These are phyloP conservation scores for Filobasidium floriforme DNA, from an alignment of 768 basidiomycete species.

Conservation along the genomic window DNA sequence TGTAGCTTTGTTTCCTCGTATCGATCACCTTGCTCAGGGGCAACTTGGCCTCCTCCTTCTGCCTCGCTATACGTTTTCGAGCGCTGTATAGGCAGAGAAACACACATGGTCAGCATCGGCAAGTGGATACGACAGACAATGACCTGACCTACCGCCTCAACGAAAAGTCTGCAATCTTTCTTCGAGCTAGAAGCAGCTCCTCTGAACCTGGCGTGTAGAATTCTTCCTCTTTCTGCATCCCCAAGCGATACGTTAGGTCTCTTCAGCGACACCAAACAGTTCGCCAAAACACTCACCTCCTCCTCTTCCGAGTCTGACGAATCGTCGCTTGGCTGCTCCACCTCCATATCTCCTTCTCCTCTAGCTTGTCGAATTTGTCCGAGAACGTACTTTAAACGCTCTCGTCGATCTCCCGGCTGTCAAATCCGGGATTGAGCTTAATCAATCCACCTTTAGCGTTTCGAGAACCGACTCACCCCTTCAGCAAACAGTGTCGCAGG, in stretches of 20 bases:
- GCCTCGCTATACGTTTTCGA: conserved; percentile 85
- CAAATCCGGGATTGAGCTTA: conserved; percentile 19
- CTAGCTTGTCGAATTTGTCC: conserved; percentile 86
- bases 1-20: conserved; percentile 80
- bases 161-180: conserved; percentile 84
- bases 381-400: conserved; percentile 87
- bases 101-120: background rate
- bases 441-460: conserved; percentile 9
- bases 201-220: conserved; percentile 90
- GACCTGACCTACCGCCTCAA: conserved; percentile 68
- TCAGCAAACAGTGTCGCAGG: conserved; percentile 97
- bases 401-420: conserved; percentile 88
- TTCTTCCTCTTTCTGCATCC: conserved; percentile 64
- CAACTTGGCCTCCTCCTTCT: conserved; percentile 79
- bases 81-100: conserved; percentile 62
- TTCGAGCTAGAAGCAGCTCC: conserved; percentile 74
- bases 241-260: background rate
- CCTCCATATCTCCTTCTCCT: conserved; percentile 62
- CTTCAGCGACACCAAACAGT: background rate
- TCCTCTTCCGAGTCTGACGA: conserved; percentile 47
- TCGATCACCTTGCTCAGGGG: conserved; percentile 85
- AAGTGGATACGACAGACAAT: conserved; percentile 25
- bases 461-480: conserved; percentile 58
- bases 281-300: conserved; percentile 28
- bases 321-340: conserved; percentile 53